Evolutionary conservation across 2,329 filamentous ascomycete genomes (phyloP).

Genomic region (Hymenoscyphus fraxineus): DNA sequence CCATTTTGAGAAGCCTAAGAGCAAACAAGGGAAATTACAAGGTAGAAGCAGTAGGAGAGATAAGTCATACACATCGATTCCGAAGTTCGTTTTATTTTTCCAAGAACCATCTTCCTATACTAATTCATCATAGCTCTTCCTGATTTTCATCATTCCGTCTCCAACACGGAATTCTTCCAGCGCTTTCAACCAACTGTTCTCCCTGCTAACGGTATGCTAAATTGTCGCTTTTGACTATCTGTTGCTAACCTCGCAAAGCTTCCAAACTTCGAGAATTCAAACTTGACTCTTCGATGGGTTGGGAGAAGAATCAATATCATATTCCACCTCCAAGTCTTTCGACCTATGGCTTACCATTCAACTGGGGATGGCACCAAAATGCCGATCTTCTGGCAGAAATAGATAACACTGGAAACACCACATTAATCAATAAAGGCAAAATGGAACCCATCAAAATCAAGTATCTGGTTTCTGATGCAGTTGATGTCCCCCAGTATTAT

Average conservation of each 20-base stretch:
- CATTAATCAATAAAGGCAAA: constrained; percentile 29
- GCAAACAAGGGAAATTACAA: constrained; percentile 68
- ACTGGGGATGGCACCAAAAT: constrained; percentile 82
- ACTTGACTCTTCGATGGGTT: constrained; percentile 59
- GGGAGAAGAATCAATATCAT: constrained; percentile 60
- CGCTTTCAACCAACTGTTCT: constrained; percentile 69
- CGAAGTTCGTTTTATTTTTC: constrained; percentile 48
- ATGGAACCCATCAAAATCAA: constrained; percentile 20
- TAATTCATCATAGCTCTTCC: constrained; percentile 54
- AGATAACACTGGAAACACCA: constrained; percentile 32
- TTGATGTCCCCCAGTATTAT: constrained; percentile 20
- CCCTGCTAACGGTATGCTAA: constrained; percentile 60
- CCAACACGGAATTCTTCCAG: constrained; percentile 63
- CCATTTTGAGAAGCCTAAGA: constrained; percentile 54
- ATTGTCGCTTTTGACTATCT: not conserved
- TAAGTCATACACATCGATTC: constrained; percentile 82
- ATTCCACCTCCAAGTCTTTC: constrained; percentile 78
- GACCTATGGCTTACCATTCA: constrained; percentile 69
- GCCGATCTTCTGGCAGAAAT: constrained; percentile 52
- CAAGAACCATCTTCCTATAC: constrained; percentile 10
- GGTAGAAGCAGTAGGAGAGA: constrained; percentile 66
- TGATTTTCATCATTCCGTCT: constrained; percentile 80
- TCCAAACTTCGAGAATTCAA: constrained; percentile 61
- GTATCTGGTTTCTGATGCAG: constrained; percentile 23
- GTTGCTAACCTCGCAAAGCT: constrained; percentile 39